A percentile compares a stretch with the other conserved stretches of the same genome.
phyloP scores from a whole-genome alignment of 176 grass and related monocot species.

The Raddia distichophylla region DNA sequence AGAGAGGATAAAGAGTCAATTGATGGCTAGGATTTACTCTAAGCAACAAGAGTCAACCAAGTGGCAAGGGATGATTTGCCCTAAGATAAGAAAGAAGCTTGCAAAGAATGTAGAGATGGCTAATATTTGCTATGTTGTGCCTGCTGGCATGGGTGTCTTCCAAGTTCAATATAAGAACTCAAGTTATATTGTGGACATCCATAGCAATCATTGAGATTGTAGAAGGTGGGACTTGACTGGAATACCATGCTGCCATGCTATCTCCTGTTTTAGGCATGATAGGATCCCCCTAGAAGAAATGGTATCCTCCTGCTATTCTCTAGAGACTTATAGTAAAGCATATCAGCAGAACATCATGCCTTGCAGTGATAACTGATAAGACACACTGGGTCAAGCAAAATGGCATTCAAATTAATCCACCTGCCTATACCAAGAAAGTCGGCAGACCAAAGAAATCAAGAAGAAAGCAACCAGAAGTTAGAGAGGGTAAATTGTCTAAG shows the following conservation, averaged over 20 bases:
- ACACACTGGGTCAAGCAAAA: background rate
- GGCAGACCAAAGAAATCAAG: background rate
- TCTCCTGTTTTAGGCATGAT: background rate
- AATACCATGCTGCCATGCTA: background rate
- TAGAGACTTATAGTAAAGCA: too few species aligned
- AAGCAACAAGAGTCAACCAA: background rate
- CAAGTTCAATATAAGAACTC: background rate
- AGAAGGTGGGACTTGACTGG: background rate
- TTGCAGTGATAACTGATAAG: background rate
- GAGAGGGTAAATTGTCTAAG: background rate
- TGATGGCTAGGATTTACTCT: too few species aligned
- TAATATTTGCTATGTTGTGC: background rate
- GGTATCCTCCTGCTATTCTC: background rate
- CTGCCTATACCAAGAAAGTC: background rate
- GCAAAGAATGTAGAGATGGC: background rate
- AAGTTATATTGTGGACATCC: background rate
- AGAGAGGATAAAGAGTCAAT: background rate
- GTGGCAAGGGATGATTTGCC: background rate
- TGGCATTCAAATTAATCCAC: background rate
- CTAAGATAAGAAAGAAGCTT: background rate
- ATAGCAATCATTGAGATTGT: background rate
- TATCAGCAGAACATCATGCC: background rate
- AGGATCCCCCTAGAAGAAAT: background rate
- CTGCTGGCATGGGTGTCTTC: background rate
- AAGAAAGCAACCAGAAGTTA: background rate